A percentile compares a stretch with the other conserved stretches of the same genome.
Conservation (phyloP, 805 yeast genomes). For the Cyberlindnera mississippiensis region DNA sequence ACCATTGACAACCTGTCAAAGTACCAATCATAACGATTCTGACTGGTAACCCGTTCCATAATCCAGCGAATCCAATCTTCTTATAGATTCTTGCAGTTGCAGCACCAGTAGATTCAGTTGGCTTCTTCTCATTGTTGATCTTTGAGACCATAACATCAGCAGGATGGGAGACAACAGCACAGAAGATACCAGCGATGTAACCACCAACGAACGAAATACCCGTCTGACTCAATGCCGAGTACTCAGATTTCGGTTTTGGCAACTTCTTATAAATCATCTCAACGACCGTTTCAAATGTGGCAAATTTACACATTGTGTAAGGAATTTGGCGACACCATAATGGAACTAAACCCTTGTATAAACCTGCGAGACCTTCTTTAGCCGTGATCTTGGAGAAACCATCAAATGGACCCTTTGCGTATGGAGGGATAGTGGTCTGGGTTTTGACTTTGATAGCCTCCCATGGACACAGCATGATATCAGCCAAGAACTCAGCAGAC, state of each 20-base stretch:
- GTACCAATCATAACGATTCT: slow-evolving; percentile 98
- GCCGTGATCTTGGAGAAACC: slow-evolving; percentile 66
- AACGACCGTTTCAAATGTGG: slow-evolving; percentile 90
- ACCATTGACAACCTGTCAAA: slow-evolving; percentile 95
- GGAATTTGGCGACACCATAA: slow-evolving; percentile 97
- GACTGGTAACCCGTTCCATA: slow-evolving; percentile 93
- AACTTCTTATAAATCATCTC: slow-evolving; percentile 69
- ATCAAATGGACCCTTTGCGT: slow-evolving; percentile 55
- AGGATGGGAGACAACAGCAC: slow-evolving; percentile 95
- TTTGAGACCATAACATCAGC: slow-evolving; percentile 99
- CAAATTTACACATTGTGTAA: slow-evolving; percentile 97
- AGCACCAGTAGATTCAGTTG: slow-evolving; percentile 59
- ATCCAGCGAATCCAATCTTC: slow-evolving; percentile 82
- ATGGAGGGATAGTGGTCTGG: slow-evolving; percentile 91
- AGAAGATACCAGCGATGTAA: slow-evolving; percentile 94
- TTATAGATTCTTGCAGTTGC: slow-evolving; percentile 77
- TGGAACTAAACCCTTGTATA: slow-evolving; percentile 88
- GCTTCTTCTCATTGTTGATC: slow-evolving; percentile 68
- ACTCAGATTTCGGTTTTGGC: slow-evolving; percentile 69
- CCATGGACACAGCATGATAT: slow-evolving; percentile 83
- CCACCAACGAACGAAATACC: slow-evolving; percentile 96
- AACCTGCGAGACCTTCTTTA: slow-evolving; percentile 64
- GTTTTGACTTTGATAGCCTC: slow-evolving; percentile 94
- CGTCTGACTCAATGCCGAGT: slow-evolving; percentile 74
- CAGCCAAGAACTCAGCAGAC: slow-evolving; percentile 91